Evolutionary conservation across 352 stramenopile genomes (phyloP).

Genomic region (Globisporangium cylindrosporum): DNA sequence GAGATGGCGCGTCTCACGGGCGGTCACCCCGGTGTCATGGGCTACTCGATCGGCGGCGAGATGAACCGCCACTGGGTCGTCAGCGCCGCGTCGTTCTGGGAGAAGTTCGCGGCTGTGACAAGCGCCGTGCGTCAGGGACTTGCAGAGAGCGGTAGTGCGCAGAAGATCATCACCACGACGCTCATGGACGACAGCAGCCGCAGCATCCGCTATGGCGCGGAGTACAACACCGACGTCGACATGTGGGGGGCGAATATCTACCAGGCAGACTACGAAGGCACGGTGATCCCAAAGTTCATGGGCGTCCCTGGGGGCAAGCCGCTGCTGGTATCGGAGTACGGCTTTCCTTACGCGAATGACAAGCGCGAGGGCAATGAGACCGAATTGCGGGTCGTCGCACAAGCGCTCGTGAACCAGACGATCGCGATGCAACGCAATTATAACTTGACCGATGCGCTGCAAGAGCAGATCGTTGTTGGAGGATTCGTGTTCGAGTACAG

Average conservation of each 20-base stretch:
- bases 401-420: conserved; percentile 43
- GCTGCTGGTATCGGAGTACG: conserved; percentile 63
- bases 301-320: conserved; percentile 39
- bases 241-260: conserved; percentile 76
- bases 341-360: conserved; percentile 54
- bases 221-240: conserved; percentile 52
- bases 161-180: conserved; percentile 80
- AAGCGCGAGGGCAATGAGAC: conserved; percentile 32
- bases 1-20: conserved; percentile 57
- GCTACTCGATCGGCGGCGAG: conserved; percentile 72
- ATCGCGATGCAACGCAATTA: conserved; percentile 60
- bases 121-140: conserved; percentile 47
- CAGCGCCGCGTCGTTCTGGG: conserved; percentile 51
- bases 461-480: conserved; percentile 55
- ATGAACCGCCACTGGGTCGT: conserved; percentile 72
- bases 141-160: conserved; percentile 35
- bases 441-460: conserved; percentile 35
- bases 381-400: conserved; percentile 42
- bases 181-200: conserved; percentile 62
- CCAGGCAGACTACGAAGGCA: conserved; percentile 55
- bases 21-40: conserved; percentile 51
- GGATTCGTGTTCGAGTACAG: conserved; percentile 78
- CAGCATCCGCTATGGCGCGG: conserved; percentile 44
- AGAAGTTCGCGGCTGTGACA: conserved; percentile 54
- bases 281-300: conserved; percentile 52